phyloP scores from a whole-genome alignment of 1,139 yeast species.

The Yamadazyma siamensis region DNA sequence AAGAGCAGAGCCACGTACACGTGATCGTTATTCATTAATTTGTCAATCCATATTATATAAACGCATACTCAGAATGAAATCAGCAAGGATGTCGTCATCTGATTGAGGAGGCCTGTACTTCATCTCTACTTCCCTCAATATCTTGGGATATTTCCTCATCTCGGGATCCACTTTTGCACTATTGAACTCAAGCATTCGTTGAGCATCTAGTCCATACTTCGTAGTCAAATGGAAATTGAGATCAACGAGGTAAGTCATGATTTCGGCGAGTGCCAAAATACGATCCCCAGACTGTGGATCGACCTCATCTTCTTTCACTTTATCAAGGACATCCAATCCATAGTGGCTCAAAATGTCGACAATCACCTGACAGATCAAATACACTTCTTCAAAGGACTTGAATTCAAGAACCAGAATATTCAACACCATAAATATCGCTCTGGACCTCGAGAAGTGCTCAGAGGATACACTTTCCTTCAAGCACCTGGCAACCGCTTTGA shows the following conservation, averaged over 20 bases:
- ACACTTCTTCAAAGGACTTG: constrained; percentile 38
- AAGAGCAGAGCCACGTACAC: too few relatives aligned
- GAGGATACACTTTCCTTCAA: constrained; percentile 17
- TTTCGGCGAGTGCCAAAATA: too few relatives aligned
- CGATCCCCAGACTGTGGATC: too few relatives aligned
- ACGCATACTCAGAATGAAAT: constrained; percentile 1
- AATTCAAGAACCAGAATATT: constrained; percentile 41
- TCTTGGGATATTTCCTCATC: constrained; percentile 20
- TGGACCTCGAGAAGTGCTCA: constrained; percentile 18
- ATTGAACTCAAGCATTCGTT: constrained; percentile 20
- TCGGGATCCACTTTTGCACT: constrained; percentile 26
- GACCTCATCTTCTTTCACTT: too few relatives aligned
- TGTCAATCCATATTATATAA: constrained; percentile 1
- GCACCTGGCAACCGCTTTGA: constrained; percentile 23
- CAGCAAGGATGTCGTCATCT: neutral
- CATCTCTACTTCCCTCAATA: constrained; percentile 7
- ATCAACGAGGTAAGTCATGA: constrained; percentile 19
- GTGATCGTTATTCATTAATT: too few relatives aligned
- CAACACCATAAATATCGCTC: constrained; percentile 28
- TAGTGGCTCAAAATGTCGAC: constrained; percentile 21
- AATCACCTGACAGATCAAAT: constrained; percentile 15
- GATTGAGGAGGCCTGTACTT: neutral
- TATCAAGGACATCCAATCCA: constrained; percentile 34
- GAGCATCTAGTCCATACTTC: constrained; percentile 20
- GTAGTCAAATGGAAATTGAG: constrained; percentile 19